Conservation (phyloP, 2,329 filamentous ascomycete species). For the Penicillium sp. region DNA sequence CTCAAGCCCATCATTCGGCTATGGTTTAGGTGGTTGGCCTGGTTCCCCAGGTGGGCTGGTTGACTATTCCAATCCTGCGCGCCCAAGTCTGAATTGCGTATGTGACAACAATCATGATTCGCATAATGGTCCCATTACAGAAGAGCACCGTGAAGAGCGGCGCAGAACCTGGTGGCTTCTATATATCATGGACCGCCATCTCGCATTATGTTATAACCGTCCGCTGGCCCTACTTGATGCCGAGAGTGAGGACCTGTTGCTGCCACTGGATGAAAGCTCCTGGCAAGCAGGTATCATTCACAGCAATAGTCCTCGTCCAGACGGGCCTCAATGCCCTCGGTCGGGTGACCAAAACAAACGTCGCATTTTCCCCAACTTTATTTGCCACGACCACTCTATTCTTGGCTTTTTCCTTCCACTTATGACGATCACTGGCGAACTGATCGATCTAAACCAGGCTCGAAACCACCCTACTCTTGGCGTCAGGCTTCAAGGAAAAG, state of each 20-base stretch:
- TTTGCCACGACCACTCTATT: constrained; percentile 82
- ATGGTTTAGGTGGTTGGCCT: constrained; percentile 31
- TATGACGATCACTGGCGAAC: constrained; percentile 89
- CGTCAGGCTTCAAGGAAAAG: constrained; percentile 66
- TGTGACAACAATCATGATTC: constrained; percentile 29
- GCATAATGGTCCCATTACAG: constrained; percentile 46
- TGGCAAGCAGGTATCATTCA: constrained; percentile 84
- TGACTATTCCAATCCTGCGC: constrained; percentile 41
- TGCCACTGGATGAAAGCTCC: constrained; percentile 81
- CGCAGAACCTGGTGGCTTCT: constrained; percentile 91
- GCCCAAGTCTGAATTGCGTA: constrained; percentile 36
- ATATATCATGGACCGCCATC: constrained; percentile 85
- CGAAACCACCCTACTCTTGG: constrained; percentile 85
- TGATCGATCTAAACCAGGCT: constrained; percentile 85
- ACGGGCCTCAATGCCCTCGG: constrained; percentile 36
- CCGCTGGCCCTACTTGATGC: constrained; percentile 83
- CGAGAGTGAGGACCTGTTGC: constrained; percentile 77
- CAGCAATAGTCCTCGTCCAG: constrained; percentile 46
- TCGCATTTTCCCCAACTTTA: constrained; percentile 71
- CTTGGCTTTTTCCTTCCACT: constrained; percentile 91
- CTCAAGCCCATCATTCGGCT: constrained; percentile 35
- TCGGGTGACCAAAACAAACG: constrained; percentile 46
- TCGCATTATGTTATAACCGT: constrained; percentile 88
- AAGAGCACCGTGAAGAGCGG: constrained; percentile 86
- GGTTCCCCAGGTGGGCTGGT: constrained; percentile 53